phyloP scores from a whole-genome alignment of 164 flowering plant species.

The Hamamelis virginiana region DNA sequence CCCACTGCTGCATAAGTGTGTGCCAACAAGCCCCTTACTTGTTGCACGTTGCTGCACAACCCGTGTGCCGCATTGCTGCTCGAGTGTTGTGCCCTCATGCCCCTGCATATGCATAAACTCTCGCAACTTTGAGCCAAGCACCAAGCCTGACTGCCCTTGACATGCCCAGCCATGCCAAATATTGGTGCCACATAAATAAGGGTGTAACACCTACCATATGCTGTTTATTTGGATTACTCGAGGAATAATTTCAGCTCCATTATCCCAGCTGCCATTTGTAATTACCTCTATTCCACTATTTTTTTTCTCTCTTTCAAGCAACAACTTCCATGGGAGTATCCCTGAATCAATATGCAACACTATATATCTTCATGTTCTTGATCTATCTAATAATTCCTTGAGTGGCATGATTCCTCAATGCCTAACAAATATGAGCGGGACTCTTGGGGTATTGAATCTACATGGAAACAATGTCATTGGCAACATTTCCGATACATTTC shows the following conservation, averaged over 20 bases:
- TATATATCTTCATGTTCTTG: neutral
- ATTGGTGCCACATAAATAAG: too few species aligned
- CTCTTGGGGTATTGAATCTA: conserved; percentile 6
- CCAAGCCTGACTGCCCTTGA: too few species aligned
- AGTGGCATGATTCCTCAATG: neutral
- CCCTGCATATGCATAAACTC: too few species aligned
- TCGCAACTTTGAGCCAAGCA: too few species aligned
- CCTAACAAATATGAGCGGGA: neutral
- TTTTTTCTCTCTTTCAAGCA: conserved; percentile 3
- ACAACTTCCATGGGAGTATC: neutral
- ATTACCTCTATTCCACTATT: neutral
- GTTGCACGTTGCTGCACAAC: too few species aligned
- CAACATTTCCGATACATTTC: neutral
- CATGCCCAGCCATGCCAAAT: too few species aligned
- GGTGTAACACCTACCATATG: too few species aligned
- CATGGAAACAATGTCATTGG: conserved; percentile 6
- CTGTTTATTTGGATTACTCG: conserved; percentile 35
- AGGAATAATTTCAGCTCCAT: conserved; percentile 28
- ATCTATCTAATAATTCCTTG: neutral
- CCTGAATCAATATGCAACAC: neutral
- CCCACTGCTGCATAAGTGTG: too few species aligned
- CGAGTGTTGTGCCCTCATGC: too few species aligned
- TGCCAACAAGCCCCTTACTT: too few species aligned
- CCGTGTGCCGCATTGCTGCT: too few species aligned
- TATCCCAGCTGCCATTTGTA: conserved; percentile 20